A percentile compares a stretch with the other conserved stretches of the same genome.
Evolutionary conservation across 176 grass and related monocot species (phyloP).

Genomic region (Neostapfia colusana): DNA sequence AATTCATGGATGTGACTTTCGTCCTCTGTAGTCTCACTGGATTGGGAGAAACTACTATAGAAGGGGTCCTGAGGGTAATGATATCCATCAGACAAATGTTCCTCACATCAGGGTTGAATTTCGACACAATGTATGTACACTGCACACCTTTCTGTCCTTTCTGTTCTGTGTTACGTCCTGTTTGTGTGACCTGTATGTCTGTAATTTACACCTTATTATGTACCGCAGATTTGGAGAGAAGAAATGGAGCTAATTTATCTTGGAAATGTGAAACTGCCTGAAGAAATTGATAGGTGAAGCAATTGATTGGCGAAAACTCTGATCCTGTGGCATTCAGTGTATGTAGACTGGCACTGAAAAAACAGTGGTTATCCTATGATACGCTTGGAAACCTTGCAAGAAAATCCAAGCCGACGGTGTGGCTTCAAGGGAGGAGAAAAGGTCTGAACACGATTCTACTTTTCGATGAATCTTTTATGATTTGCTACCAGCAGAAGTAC

Average conservation of each 20-base stretch:
- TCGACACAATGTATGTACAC: constrained; percentile 57
- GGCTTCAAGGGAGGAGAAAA: constrained; percentile 35
- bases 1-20: constrained; percentile 14
- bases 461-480: constrained; percentile 44
- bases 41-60: constrained; percentile 85
- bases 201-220: not conserved
- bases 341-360: not conserved
- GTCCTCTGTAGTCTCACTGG: constrained; percentile 70
- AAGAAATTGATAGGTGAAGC: constrained; percentile 70
- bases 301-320: not conserved
- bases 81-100: constrained; percentile 93
- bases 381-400: not conserved
- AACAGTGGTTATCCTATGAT: not conserved
- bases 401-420: not conserved
- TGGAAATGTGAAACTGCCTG: constrained; percentile 54
- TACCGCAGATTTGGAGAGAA: constrained; percentile 83
- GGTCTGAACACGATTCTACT: not conserved
- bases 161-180: not conserved
- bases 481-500: not conserved
- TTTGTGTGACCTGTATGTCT: not conserved
- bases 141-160: not conserved
- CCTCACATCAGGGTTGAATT: constrained; percentile 91
- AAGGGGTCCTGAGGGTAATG: constrained; percentile 74
- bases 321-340: not conserved
- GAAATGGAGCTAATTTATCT: constrained; percentile 78